Evolutionary conservation across 441 rosid species (phyloP), one percentile per base, ranked within the genome.

Genomic region (Populus hybrid): DNA sequence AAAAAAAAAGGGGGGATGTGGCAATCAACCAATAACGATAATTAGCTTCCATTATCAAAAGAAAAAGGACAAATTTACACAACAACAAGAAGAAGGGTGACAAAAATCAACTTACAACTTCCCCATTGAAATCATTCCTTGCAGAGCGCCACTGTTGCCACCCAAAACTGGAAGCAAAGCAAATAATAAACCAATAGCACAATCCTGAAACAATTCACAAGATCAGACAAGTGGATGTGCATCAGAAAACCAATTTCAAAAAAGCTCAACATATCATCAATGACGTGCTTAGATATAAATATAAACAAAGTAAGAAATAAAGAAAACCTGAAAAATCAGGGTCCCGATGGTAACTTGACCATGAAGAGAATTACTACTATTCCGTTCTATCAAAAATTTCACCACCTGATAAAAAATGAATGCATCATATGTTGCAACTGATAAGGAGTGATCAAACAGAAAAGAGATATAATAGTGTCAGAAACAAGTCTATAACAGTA

Each of bases 311-410:
- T 28, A 78, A 65, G 68, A 31, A 68, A 53, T 40, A 64, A 72
- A 78, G 86, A 42, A 73, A 83, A 94, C 99, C 99, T 94, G 99
- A 85, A 96, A 91, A 79, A 96, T 94, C 79, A 96, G 96, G 21
- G 97, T 96, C 76, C 98, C 99, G 40, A 96, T 92, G 36, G 98
- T 93, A 74, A 96, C 97, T 89, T 96, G 98, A 82, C 99, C 99
- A 80, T 94, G 98, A 76, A 92, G 92, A 77, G 93, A 78, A 86
- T 81, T 93, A 79, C 82, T 93, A 68, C 87, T 86, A 75, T 90
- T 94, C 75, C 87, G 87, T 80, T 96, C 99, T 50, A 91, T 85
- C 77, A 96, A 85, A 90, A 92, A 96, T 82, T 96, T 96, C 72
- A 96, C 98, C 81, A 96, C 99, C 99, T 96, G 87, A 36, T 73